phyloP scores from a whole-genome alignment of 2,329 filamentous ascomycete species.

The Boeremia exigua region DNA sequence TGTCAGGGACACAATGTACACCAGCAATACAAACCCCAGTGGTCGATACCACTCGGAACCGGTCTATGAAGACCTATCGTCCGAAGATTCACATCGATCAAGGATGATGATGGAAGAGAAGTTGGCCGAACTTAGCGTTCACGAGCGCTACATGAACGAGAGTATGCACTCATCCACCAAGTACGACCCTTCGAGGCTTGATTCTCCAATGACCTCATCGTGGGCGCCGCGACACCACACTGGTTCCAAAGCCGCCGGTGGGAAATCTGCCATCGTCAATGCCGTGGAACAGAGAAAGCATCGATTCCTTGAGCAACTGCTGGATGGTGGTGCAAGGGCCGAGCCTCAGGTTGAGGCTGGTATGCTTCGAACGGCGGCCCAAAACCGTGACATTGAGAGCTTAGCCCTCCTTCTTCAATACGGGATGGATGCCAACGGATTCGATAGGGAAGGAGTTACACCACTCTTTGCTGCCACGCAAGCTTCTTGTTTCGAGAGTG shows the following conservation, averaged over 20 bases:
- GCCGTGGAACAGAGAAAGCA: conserved; percentile 70
- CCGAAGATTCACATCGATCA: conserved; percentile 30
- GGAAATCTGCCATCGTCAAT: conserved; percentile 53
- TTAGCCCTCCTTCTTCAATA: conserved; percentile 36
- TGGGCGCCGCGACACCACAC: conserved; percentile 32
- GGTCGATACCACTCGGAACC: conserved; percentile 29
- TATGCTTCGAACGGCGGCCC: conserved; percentile 39
- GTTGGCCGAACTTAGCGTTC: conserved; percentile 30
- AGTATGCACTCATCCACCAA: conserved; percentile 23
- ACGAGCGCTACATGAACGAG: conserved; percentile 34
- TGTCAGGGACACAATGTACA: conserved; percentile 36
- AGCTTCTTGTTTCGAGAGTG: conserved; percentile 48
- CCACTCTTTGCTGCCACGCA: conserved; percentile 39
- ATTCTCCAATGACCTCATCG: conserved; percentile 23
- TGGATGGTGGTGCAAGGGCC: conserved; percentile 40
- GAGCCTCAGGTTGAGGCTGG: conserved; percentile 39
- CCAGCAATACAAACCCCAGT: conserved; percentile 18
- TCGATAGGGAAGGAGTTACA: conserved; percentile 38
- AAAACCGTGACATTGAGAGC: conserved; percentile 41
- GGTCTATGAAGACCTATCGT: conserved; percentile 31
- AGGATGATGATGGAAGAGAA: conserved; percentile 34
- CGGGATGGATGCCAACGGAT: conserved; percentile 40
- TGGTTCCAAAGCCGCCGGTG: conserved; percentile 38
- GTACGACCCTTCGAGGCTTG: conserved; percentile 14
- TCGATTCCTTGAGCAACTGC: conserved; percentile 55